These are phyloP conservation scores for Exidia glandulosa DNA, from an alignment of 768 basidiomycete genomes.

Conservation along the genomic window DNA sequence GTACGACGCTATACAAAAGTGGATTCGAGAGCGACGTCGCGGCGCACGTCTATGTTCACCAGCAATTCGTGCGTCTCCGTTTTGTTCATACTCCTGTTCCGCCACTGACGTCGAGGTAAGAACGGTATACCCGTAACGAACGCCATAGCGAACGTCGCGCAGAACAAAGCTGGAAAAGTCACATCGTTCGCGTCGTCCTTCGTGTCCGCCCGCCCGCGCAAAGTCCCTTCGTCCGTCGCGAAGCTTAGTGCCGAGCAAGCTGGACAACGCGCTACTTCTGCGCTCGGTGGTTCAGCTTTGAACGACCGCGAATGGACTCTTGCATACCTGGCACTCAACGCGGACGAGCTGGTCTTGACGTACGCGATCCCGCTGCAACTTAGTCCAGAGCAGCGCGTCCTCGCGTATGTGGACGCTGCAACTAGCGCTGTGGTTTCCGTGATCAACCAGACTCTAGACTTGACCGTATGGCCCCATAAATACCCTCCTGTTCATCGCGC, in stretches of 20 bases:
- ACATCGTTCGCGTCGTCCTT: conserved; percentile 5
- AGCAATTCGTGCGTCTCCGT: conserved; percentile 2
- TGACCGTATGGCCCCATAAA: conserved; percentile 24
- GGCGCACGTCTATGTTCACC: conserved; percentile 6
- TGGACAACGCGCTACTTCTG: background rate
- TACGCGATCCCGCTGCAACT: conserved; percentile 34
- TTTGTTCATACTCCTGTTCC: background rate
- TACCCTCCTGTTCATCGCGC: background rate
- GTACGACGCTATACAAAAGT: background rate
- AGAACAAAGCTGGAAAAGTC: conserved; percentile 2
- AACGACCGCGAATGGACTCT: conserved; percentile 28
- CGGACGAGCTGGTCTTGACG: conserved; percentile 27
- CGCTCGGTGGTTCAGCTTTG: background rate
- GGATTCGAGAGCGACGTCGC: background rate
- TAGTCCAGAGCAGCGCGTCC: conserved; percentile 31
- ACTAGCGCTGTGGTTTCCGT: conserved; percentile 38
- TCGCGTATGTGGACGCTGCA: conserved; percentile 48
- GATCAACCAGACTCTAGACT: conserved; percentile 39
- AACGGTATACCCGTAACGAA: conserved; percentile 2
- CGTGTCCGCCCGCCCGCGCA: background rate
- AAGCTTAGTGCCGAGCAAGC: background rate
- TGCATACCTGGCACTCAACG: conserved; percentile 30
- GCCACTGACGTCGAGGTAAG: background rate
- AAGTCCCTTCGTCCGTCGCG: background rate
- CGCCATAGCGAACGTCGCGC: conserved; percentile 3